Conservation (phyloP, 106 monocot genomes). For the Ottelia alismoides region DNA sequence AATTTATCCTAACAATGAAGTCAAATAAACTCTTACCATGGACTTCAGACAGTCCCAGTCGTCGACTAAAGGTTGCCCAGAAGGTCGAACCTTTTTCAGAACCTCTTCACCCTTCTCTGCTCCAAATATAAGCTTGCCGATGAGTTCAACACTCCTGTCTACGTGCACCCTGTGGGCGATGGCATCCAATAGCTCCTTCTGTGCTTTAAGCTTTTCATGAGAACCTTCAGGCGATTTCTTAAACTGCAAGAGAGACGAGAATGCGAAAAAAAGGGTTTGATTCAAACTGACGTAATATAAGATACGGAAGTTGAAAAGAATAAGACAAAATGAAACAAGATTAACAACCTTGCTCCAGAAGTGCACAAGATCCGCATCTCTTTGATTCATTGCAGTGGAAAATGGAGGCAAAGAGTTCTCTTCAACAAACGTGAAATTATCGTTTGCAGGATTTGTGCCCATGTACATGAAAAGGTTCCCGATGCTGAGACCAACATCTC, state of each 20-base stretch:
- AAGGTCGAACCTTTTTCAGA: background rate
- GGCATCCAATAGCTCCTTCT: conserved; percentile 38
- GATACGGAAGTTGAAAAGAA: background rate
- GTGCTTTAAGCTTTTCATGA: conserved; percentile 22
- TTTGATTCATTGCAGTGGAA: conserved; percentile 33
- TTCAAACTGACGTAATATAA: too few relatives aligned
- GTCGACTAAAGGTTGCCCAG: background rate
- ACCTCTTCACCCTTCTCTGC: conserved; percentile 3
- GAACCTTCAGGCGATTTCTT: conserved; percentile 29
- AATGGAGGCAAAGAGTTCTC: background rate
- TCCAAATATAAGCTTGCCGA: conserved; percentile 54
- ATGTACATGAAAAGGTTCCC: too few relatives aligned
- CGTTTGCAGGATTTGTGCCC: too few relatives aligned
- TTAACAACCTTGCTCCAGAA: conserved; percentile 51
- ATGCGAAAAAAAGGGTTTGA: background rate
- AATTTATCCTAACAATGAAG: too few relatives aligned
- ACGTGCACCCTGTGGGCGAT: conserved; percentile 42
- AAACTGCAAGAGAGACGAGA: conserved; percentile 23
- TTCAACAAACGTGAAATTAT: too few relatives aligned
- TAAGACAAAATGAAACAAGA: background rate
- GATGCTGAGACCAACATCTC: background rate
- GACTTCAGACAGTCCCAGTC: background rate
- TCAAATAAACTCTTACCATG: too few relatives aligned
- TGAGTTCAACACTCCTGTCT: conserved; percentile 37
- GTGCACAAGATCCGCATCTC: conserved; percentile 73